A percentile compares a stretch with the other conserved stretches of the same genome.
phyloP scores from a whole-genome alignment of 129 eudicot species.

The Saposhnikovia divaricata region DNA sequence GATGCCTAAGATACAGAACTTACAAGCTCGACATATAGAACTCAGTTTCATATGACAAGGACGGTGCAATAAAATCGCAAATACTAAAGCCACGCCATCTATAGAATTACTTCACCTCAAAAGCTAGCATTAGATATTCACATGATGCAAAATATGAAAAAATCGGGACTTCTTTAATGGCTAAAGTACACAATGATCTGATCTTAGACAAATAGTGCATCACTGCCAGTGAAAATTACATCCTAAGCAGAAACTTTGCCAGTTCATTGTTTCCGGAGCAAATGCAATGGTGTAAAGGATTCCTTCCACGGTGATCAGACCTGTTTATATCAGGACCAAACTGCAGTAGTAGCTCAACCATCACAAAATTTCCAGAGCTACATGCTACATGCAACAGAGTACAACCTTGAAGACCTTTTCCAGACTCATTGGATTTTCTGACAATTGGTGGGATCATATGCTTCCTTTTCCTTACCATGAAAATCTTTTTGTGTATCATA shows the following conservation, averaged over 20 bases:
- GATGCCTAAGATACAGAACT: neutral
- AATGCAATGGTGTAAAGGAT: slow-evolving; percentile 90
- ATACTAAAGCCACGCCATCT: neutral
- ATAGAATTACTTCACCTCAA: neutral
- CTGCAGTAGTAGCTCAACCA: slow-evolving; percentile 86
- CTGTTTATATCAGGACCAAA: slow-evolving; percentile 81
- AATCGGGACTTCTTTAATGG: neutral
- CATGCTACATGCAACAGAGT: slow-evolving; percentile 85
- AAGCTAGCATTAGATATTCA: neutral
- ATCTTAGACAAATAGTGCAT: neutral
- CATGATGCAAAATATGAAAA: neutral
- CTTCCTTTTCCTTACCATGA: slow-evolving; percentile 19
- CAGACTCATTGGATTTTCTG: slow-evolving; percentile 43
- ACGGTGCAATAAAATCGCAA: neutral
- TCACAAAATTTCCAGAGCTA: slow-evolving; percentile 48
- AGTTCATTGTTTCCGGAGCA: slow-evolving; percentile 47
- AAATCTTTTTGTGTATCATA: slow-evolving; percentile 18
- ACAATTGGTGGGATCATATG: slow-evolving; percentile 38
- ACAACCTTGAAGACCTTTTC: slow-evolving; percentile 60
- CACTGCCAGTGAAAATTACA: slow-evolving; percentile 30
- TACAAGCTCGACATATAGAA: neutral
- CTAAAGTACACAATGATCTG: neutral
- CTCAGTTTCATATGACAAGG: neutral
- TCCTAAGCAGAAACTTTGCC: slow-evolving; percentile 87
- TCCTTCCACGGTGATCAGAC: slow-evolving; percentile 75